Base-by-base conservation (phyloP, 768 basidiomycete species). In the Aureoboletus auriporus region DNA sequence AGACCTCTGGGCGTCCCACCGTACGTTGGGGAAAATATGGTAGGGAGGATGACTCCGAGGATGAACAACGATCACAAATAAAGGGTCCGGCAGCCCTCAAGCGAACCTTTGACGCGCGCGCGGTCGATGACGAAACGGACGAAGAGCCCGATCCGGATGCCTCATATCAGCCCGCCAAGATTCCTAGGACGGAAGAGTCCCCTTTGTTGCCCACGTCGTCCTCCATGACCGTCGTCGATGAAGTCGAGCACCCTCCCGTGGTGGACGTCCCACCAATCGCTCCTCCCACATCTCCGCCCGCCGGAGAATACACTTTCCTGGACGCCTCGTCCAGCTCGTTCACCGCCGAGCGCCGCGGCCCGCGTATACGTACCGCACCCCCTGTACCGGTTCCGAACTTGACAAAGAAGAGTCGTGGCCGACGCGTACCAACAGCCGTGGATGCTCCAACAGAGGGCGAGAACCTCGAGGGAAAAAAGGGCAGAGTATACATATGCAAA, bases 321-420 rank as follows among this genome's bases (percentile, higher is more conserved):
- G 66, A 67, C 17, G 67, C 66, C 36, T 69, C 66, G 5, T 67
- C 67, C 30, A 68, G 68, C 40, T 67, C 66, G 3, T 67, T 67
- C 43, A 63, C 65, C 0, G 58, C 66, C n/a, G 75, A 74, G 34
- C 67, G 67, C 34, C 74, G 75, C 38, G 69, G 72, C 46, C 72
- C 78, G 16, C 75, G 75, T 38, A 72, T 78, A 56, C 77, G 79
- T 49, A 75, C 76, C 10, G 72, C 75, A 6, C 75, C 82, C 40
- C 86, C 86, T 20, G 73, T 82, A 26, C 86, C 86, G 11, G 84
- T 88, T 36, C 86, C 86, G 31, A 84, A 86, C 65, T 62, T 89
- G 52, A 89, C 83, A 39, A 89, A 89, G 73, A 87, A 86, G 70
- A 85, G 83, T 57, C 80, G 87, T 44, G 87, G 87, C 11, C 79